Evolutionary conservation across 345 rosid species (phyloP).

Genomic region (Moricandia moricandioides): DNA sequence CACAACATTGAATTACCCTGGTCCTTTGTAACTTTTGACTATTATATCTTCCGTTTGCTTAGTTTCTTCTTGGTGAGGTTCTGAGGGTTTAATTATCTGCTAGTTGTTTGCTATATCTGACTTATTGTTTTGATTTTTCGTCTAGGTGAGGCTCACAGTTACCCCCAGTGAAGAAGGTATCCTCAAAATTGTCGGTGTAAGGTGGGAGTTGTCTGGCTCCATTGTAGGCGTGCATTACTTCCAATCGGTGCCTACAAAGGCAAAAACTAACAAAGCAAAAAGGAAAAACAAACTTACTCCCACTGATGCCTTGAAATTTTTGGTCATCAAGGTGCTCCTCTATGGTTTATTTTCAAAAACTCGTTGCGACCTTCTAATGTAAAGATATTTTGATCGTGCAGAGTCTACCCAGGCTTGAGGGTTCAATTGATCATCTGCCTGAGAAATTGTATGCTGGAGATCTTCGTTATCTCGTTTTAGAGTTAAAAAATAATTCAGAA

Average conservation of each 20-base stretch:
- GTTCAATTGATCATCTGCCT: constrained; percentile 59
- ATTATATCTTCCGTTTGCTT: not conserved
- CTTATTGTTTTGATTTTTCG: not conserved
- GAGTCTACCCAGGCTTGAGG: constrained; percentile 91
- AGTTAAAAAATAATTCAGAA: constrained; percentile 71
- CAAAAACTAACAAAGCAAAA: constrained; percentile 52
- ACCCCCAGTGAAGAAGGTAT: constrained; percentile 82
- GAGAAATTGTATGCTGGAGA: constrained; percentile 73
- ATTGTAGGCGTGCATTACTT: constrained; percentile 69
- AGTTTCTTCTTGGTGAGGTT: constrained; percentile 4
- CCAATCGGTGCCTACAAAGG: constrained; percentile 46
- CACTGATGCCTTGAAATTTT: constrained; percentile 58
- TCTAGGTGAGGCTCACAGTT: constrained; percentile 80
- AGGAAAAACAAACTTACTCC: constrained; percentile 53
- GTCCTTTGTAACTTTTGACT: constrained; percentile 12
- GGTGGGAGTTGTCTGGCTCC: constrained; percentile 89
- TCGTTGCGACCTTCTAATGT: constrained; percentile 17
- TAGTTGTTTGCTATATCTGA: constrained; percentile 9
- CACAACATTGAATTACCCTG: not conserved
- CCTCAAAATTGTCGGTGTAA: constrained; percentile 81
- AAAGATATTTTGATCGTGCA: constrained; percentile 32
- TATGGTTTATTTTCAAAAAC: constrained; percentile 10
- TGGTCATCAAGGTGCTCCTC: constrained; percentile 72
- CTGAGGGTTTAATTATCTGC: constrained; percentile 4
- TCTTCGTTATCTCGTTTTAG: constrained; percentile 64